These are phyloP conservation scores for Quercus agrifolia DNA, from an alignment of 306 rosid genomes.

Conservation along the genomic window DNA sequence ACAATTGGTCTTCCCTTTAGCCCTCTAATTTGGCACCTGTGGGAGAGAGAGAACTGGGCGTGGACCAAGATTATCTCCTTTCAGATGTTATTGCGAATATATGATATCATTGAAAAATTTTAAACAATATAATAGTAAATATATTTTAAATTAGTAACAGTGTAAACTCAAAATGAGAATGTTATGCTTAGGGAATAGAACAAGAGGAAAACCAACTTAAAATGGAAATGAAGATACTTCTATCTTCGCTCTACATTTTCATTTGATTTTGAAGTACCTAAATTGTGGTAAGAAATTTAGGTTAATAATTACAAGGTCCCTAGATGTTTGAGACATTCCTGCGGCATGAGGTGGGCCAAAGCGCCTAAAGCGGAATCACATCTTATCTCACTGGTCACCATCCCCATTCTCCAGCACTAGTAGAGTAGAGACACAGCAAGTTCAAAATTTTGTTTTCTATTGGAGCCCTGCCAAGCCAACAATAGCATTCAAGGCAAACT, in stretches of 20 bases:
- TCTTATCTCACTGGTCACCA: conserved; percentile 28
- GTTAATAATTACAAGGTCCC: not conserved
- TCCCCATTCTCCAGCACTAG: not conserved
- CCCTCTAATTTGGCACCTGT: no score
- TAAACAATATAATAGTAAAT: no score
- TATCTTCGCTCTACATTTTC: no score
- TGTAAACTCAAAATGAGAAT: not conserved
- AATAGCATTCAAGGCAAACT: not conserved
- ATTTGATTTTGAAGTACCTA: not conserved
- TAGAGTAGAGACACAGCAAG: conserved; percentile 2
- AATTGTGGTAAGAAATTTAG: not conserved
- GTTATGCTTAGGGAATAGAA: not conserved
- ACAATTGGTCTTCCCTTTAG: no score
- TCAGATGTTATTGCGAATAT: no score
- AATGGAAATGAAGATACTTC: no score
- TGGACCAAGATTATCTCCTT: no score
- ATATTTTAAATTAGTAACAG: not conserved
- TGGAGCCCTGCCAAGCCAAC: not conserved
- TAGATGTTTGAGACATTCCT: conserved; percentile 23
- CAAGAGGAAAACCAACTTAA: not conserved
- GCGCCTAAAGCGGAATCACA: conserved; percentile 20
- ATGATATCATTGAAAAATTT: no score
- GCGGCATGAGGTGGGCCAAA: conserved; percentile 1
- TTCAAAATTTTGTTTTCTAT: conserved; percentile 24
- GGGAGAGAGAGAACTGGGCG: no score